These are phyloP conservation scores for Auricularia sp. DNA, from an alignment of 768 basidiomycete species.

Conservation along the genomic window DNA sequence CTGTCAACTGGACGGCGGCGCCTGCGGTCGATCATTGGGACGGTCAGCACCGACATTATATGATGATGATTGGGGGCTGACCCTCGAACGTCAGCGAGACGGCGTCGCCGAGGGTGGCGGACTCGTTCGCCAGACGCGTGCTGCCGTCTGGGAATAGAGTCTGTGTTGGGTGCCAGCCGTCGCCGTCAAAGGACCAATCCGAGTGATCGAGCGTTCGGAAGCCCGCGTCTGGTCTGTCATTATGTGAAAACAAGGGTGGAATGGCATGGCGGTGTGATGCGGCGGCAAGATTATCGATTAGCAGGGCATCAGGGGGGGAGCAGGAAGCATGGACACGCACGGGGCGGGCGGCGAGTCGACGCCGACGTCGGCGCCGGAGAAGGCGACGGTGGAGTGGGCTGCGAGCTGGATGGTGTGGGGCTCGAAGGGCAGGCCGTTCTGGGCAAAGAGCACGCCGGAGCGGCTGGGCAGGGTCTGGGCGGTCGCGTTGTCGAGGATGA, in stretches of 20 bases:
- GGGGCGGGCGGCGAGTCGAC: slow-evolving; percentile 23
- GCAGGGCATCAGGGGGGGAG: background rate
- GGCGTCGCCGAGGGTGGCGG: slow-evolving; percentile 36
- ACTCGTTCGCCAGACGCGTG: slow-evolving; percentile 11
- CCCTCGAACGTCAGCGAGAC: slow-evolving; percentile 38
- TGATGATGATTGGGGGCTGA: slow-evolving; percentile 7
- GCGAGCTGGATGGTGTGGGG: slow-evolving; percentile 49
- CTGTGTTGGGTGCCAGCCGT: slow-evolving; percentile 35
- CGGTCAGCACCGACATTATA: background rate
- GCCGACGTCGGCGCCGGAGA: slow-evolving; percentile 48
- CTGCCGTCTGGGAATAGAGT: background rate
- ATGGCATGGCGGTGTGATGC: no score
- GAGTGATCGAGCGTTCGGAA: slow-evolving; percentile 34
- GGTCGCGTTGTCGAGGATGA: background rate
- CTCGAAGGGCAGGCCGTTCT: slow-evolving; percentile 36
- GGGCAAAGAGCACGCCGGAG: slow-evolving; percentile 37
- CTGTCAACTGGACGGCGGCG: slow-evolving; percentile 48
- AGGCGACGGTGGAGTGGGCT: slow-evolving; percentile 35
- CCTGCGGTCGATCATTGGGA: slow-evolving; percentile 29
- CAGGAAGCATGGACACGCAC: slow-evolving; percentile 18
- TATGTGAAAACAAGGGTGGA: no score
- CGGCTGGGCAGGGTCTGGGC: slow-evolving; percentile 7
- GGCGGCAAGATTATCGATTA: slow-evolving; percentile 15
- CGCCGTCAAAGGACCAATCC: slow-evolving; percentile 41
- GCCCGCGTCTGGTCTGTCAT: slow-evolving; percentile 25